Evolutionary conservation across 2,329 filamentous ascomycete species (phyloP).

Genomic region (Aspergillus unguis): DNA sequence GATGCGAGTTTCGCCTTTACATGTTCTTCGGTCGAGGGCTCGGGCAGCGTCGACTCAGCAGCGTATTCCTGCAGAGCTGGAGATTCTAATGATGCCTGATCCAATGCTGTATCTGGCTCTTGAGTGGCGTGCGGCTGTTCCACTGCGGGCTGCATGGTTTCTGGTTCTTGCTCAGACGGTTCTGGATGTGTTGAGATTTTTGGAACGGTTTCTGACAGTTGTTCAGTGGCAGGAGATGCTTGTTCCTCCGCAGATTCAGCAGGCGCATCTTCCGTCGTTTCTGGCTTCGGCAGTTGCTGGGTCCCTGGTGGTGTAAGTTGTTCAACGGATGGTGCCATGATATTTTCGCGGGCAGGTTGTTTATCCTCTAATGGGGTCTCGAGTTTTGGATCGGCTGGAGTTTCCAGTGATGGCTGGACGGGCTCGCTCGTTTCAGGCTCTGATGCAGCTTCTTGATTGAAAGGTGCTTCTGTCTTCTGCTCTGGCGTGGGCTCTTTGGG

Average conservation of each 20-base stretch:
- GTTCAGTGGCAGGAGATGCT: background rate
- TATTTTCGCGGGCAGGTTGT: slow-evolving; percentile 1
- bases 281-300: background rate
- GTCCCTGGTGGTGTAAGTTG: slow-evolving; percentile 1
- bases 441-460: slow-evolving; percentile 1
- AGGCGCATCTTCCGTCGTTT: background rate
- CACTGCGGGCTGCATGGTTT: background rate
- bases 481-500: slow-evolving; percentile 1
- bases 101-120: background rate
- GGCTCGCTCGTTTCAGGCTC: background rate
- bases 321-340: slow-evolving; percentile 3
- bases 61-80: background rate
- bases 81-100: background rate
- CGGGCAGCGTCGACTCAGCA: background rate
- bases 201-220: background rate
- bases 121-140: background rate
- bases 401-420: background rate
- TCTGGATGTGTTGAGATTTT: slow-evolving; percentile 1
- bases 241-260: background rate
- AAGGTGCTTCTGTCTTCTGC: background rate
- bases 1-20: background rate
- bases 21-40: background rate
- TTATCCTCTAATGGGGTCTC: background rate
- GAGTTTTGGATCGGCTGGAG: background rate
- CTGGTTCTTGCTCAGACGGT: background rate